Evolutionary conservation across 1,284 basidiomycete species (phyloP).

Genomic region (Moesziomyces antarcticus): DNA sequence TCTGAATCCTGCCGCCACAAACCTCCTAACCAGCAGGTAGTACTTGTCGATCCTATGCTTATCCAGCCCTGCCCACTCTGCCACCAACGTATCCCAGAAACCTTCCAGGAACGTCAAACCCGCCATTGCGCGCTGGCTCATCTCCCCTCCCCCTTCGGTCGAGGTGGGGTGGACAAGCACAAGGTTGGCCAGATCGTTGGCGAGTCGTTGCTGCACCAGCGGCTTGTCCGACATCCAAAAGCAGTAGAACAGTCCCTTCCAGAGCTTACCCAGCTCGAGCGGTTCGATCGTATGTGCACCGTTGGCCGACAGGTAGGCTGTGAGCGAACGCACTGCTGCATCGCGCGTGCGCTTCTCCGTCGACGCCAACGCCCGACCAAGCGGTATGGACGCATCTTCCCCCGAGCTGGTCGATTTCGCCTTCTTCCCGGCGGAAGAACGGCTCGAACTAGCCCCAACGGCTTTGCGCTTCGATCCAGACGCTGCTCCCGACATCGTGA

Average conservation of each 20-base stretch:
- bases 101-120: constrained; percentile 83
- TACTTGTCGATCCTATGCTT: constrained; percentile 86
- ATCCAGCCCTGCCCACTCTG: constrained; percentile 94
- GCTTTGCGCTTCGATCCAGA: constrained; percentile 23
- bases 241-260: constrained; percentile 97
- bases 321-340: constrained; percentile 82
- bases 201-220: constrained; percentile 90
- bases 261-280: constrained; percentile 87
- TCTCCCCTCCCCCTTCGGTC: background rate
- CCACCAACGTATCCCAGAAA: constrained; percentile 88
- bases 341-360: constrained; percentile 77
- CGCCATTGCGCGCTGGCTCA: constrained; percentile 67
- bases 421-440: constrained; percentile 7
- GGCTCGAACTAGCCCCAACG: background rate
- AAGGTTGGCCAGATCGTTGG: constrained; percentile 84
- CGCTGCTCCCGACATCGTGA: background rate
- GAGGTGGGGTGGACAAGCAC: constrained; percentile 44
- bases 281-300: constrained; percentile 71
- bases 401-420: constrained; percentile 2
- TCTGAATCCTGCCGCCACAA: constrained; percentile 84
- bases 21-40: constrained; percentile 90
- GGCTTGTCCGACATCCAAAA: constrained; percentile 99
- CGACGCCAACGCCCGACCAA: constrained; percentile 58
- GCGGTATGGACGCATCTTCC: constrained; percentile 38
- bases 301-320: constrained; percentile 72